Evolutionary conservation across 2,329 filamentous ascomycete genomes (phyloP).

Genomic region (Pseudopyricularia cyperi): DNA sequence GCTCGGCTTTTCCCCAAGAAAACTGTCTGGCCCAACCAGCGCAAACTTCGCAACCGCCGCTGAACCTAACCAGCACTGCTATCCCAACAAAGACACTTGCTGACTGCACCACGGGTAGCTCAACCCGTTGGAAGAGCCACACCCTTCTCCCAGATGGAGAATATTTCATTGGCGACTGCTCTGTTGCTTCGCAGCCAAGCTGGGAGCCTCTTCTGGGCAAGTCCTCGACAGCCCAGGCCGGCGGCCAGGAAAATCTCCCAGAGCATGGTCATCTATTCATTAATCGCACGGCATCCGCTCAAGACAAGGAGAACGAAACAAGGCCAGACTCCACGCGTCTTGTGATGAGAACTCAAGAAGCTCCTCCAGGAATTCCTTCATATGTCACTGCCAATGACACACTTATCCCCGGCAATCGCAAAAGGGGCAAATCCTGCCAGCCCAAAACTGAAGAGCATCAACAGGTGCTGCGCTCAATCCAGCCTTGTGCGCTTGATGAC

Average conservation of each 20-base stretch:
- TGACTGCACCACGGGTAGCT: neutral
- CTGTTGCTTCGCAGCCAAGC: neutral
- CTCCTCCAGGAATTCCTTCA: too few species aligned
- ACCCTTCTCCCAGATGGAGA: neutral
- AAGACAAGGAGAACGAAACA: neutral
- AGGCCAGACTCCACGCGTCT: neutral
- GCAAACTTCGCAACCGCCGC: neutral
- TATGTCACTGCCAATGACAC: too few species aligned
- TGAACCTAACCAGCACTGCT: neutral
- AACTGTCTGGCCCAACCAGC: neutral
- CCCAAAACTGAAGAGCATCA: neutral
- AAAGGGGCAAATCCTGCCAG: too few species aligned
- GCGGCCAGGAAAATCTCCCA: neutral
- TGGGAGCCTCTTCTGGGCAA: neutral
- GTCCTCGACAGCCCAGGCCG: neutral
- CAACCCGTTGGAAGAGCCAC: neutral
- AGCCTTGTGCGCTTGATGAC: neutral
- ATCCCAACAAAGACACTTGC: neutral
- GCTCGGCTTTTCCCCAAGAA: too few species aligned
- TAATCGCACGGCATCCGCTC: neutral
- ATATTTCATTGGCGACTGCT: neutral
- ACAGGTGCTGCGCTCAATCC: neutral
- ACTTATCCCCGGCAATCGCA: too few species aligned
- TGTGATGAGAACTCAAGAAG: neutral
- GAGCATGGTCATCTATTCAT: neutral